These are phyloP conservation scores for Nakataea oryzae DNA, from an alignment of 2,329 filamentous ascomycete genomes.

Conservation along the genomic window DNA sequence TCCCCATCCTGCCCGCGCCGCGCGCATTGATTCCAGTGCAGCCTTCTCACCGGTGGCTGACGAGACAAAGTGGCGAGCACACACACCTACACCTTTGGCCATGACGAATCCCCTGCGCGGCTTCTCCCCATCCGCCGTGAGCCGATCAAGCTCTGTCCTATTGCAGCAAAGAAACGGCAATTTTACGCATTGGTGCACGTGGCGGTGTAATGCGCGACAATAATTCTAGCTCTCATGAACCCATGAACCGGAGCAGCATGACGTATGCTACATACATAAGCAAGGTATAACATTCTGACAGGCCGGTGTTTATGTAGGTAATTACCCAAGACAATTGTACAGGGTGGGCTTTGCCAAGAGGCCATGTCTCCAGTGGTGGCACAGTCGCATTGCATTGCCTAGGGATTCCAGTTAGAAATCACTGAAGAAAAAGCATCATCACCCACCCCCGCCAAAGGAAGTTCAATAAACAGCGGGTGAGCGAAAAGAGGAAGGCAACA, in stretches of 20 bases:
- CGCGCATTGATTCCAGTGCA: no score
- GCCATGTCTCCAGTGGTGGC: no score
- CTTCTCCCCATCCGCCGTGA: background rate
- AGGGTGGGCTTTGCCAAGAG: background rate
- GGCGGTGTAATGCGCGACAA: background rate
- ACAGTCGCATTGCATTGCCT: background rate
- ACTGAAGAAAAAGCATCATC: no score
- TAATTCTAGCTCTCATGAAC: background rate
- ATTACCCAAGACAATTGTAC: background rate
- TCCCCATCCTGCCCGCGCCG: no score
- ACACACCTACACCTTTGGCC: background rate
- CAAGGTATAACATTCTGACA: background rate
- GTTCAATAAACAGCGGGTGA: no score
- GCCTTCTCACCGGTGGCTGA: background rate
- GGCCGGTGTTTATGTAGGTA: background rate
- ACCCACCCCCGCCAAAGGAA: no score
- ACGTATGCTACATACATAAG: background rate
- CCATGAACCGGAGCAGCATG: background rate
- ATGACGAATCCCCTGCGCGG: background rate
- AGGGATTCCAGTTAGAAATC: background rate
- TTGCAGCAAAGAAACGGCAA: background rate
- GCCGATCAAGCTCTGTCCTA: background rate
- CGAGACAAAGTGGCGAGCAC: background rate
- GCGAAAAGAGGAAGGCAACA: background rate
- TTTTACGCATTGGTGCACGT: background rate